Evolutionary conservation across 768 basidiomycete genomes (phyloP), one percentile per base, ranked within the genome.

Genomic region (Collybiopsis confluens): DNA sequence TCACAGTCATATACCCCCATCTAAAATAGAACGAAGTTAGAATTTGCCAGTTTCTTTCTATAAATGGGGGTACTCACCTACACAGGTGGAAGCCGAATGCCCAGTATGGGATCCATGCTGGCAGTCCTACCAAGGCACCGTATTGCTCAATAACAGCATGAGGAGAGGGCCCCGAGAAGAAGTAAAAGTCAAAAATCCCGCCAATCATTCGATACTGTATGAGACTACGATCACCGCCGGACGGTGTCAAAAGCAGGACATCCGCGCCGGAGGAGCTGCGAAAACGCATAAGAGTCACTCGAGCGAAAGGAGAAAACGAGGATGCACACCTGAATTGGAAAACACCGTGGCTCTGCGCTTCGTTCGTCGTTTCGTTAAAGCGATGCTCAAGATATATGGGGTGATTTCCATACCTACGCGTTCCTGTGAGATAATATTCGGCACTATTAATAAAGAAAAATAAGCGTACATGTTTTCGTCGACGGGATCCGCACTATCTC

Each of bases 1-100:
- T 77, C 18, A 89, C 60, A 58, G 79, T 63, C 18, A 60, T 28
- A 42, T 68, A 70, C 6, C 69, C 70, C 69, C 68, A 73, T 55
- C 72, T 61, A n/a, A 10, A 26, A 58, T 36, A 23, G n/a, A 42
- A n/a, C 8, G 13, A 33, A 54, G 37, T n/a, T 1, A 23, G 21
- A 24, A 11, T 16, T 24, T 8, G 16, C 15, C 18, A 16, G 24
- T n/a, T n/a, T n/a, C n/a, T n/a, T n/a, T n/a, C 24, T 18, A 43
- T 11, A 28, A 21, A 47, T 28, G 27, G 7, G 2, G 9, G 41
- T 2, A 55, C 64, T 57, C 61, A 83, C 74, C 80, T 76, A 70
- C 85, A 86, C 15, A 88, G 74, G 56, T 92, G 88, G 71, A 88
- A 88, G 6, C 89, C 88, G 62, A 90, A 87, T 4, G 81, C 82